phyloP scores from a whole-genome alignment of 768 basidiomycete species.

The Pulveroboletus sp. region DNA sequence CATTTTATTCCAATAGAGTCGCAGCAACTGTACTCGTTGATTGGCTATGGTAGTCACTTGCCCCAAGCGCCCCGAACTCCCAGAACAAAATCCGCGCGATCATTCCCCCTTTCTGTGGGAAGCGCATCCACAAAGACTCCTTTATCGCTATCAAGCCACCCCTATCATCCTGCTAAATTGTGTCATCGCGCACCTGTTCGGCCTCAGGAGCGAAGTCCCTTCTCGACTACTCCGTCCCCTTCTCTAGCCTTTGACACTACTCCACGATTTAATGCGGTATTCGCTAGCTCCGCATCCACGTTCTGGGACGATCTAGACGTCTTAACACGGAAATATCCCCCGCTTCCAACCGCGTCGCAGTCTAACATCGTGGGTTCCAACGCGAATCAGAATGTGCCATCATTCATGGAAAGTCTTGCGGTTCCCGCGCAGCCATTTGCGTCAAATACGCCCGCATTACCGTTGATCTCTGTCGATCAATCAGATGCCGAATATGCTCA shows the following conservation, averaged over 20 bases:
- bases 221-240: neutral
- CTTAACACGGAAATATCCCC: neutral
- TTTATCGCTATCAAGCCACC: conserved; percentile 9
- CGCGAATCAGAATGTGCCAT: conserved; percentile 2
- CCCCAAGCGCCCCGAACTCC: conserved; percentile 1
- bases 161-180: conserved; percentile 16
- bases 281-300: neutral
- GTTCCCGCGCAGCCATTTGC: neutral
- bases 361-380: neutral
- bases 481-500: conserved; percentile 23
- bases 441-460: neutral
- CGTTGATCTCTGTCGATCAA: conserved; percentile 8
- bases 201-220: conserved; percentile 3
- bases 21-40: conserved; percentile 6
- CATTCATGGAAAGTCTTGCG: neutral
- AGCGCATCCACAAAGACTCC: conserved; percentile 2
- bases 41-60: neutral
- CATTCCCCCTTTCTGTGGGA: conserved; percentile 3
- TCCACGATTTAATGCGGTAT: neutral
- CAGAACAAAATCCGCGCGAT: conserved; percentile 3
- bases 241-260: neutral
- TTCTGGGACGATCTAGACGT: neutral
- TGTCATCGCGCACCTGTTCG: conserved; percentile 10
- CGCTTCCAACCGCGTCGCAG: conserved; percentile 1
- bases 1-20: neutral